Evolutionary conservation across 495 filamentous ascomycete genomes (phyloP), one percentile per base, ranked within the genome.

Genomic region (Xylaria curta): DNA sequence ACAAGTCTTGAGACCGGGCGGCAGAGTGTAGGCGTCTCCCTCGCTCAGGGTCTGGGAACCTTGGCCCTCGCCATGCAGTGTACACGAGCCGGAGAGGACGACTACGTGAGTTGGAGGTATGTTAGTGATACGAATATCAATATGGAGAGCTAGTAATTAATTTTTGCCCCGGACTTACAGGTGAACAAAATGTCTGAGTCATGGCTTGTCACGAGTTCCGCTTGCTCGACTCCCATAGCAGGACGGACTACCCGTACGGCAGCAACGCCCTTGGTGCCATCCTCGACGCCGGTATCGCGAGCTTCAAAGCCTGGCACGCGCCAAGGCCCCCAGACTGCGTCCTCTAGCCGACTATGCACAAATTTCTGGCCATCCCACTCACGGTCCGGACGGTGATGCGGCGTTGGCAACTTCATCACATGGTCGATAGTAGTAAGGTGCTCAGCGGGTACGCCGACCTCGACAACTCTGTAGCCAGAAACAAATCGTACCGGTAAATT

Each of bases 281-380:
- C 36, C 51, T 59, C 66, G 9, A 68, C 51, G n/a, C 66, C 66
- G 21, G 66, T 68, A 10, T 68, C 66, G 33, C 66, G 66, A 33
- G 66, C 66, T 59, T 68, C 66, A 47, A 68, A 68, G 66, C 66
- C 66, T 21, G 66, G 51, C 8, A 59, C 6, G n/a, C 66, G 66
- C 66, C 66, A 68, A 40, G 66, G 51, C 4, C 66, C 49, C 66
- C 66, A 68, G 51, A 56, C 33, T 24, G 66, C 66, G 26, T 58
- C 46, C 36, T 68, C 51, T 9, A 59, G 51, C 36, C 51, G 66
- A 33, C 66, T 68, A 59, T 59, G 66, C 28, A 68, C 66, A 24
- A 68, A 68, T 44, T 47, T 56, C 51, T 68, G 66, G 51, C 66
- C 66, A 42, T 56, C 66, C 66, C 66, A 68, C 66, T 68, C 66